These are phyloP conservation scores for Dipodascus albidus DNA, from an alignment of 805 yeast species.

Conservation along the genomic window DNA sequence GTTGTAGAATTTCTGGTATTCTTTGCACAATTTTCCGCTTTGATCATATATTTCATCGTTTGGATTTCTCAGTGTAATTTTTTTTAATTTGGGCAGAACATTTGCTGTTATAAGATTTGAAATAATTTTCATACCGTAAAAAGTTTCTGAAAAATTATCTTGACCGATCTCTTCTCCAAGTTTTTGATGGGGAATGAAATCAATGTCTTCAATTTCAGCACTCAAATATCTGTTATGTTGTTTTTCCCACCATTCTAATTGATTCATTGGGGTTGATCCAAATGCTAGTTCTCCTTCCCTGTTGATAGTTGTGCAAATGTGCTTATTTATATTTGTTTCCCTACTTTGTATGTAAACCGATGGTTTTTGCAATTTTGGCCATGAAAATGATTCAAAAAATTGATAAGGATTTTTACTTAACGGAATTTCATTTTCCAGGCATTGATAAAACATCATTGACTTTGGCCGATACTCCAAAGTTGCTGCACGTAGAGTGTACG, in stretches of 20 bases:
- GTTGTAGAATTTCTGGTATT: neutral
- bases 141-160: neutral
- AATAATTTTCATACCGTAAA: neutral
- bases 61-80: neutral
- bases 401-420: too few species aligned
- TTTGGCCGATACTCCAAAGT: neutral
- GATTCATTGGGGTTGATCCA: neutral
- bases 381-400: too few species aligned
- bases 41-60: neutral
- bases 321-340: too few species aligned
- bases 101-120: neutral
- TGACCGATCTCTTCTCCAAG: neutral
- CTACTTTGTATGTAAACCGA: neutral
- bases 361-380: too few species aligned
- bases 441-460: neutral
- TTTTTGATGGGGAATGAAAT: neutral
- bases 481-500: neutral
- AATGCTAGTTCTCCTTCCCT: too few species aligned
- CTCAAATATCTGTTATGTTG: neutral
- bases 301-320: too few species aligned
- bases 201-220: neutral
- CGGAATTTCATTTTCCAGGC: too few species aligned
- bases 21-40: too few species aligned
- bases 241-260: neutral
- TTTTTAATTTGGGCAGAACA: neutral